Conservation (phyloP, 225 moss, liverwort and hornwort genomes). For the Pleurozium schreberi region DNA sequence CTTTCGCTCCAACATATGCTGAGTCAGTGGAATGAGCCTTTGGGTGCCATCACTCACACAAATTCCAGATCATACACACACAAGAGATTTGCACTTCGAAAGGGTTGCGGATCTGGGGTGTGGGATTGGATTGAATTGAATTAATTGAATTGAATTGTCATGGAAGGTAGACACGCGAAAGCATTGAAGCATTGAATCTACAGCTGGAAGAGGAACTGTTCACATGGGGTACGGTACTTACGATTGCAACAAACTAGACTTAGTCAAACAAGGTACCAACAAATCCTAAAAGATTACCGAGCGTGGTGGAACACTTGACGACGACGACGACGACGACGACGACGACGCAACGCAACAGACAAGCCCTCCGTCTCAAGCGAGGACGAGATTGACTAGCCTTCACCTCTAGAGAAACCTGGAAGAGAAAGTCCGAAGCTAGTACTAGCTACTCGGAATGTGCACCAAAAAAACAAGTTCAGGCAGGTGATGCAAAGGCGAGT, state of each 20-base stretch:
- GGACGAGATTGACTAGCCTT: not conserved
- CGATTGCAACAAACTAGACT: not conserved
- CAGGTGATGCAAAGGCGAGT: not conserved
- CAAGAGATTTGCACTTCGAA: not conserved
- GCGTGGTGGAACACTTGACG: not conserved
- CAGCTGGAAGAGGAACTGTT: not conserved
- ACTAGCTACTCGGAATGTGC: not conserved
- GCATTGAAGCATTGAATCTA: not conserved
- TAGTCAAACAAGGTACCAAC: not conserved
- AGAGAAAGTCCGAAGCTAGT: not conserved
- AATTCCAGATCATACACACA: not conserved
- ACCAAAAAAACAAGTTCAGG: not conserved
- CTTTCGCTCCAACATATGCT: not conserved
- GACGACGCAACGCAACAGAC: not conserved
- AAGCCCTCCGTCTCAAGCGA: not conserved
- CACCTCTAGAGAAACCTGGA: not conserved
- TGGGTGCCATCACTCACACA: not conserved
- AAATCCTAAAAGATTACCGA: not conserved
- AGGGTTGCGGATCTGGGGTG: not conserved
- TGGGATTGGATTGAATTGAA: not conserved
- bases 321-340: not conserved
- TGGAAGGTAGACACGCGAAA: not conserved
- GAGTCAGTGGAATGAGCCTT: not conserved
- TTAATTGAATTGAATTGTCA: no score
- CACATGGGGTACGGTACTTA: not conserved